These are phyloP conservation scores for Fusarium aywerte DNA, from an alignment of 2,329 filamentous ascomycete genomes.

Conservation along the genomic window DNA sequence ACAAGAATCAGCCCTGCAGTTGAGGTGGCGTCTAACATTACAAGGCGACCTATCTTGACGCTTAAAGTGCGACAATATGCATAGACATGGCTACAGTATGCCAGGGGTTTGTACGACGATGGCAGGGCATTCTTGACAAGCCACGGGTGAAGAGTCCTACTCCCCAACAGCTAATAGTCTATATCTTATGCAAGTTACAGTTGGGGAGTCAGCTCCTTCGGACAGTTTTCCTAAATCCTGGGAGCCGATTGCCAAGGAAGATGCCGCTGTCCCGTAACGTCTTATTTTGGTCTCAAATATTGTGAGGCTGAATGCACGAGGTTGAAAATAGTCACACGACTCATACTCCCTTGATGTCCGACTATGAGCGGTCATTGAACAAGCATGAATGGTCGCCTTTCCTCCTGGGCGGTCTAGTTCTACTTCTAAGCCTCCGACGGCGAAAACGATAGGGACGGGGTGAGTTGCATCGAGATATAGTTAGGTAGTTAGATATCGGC, in stretches of 20 bases:
- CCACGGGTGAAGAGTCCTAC: slow-evolving; percentile 23
- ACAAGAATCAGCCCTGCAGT: not conserved
- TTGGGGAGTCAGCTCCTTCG: slow-evolving; percentile 13
- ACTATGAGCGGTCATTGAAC: slow-evolving; percentile 3
- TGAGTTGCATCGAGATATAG: not conserved
- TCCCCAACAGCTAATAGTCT: slow-evolving; percentile 18
- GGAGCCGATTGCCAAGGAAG: slow-evolving; percentile 1
- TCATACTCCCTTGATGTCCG: not conserved
- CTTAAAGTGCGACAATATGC: not conserved
- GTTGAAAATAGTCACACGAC: slow-evolving; percentile 27
- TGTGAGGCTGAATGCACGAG: slow-evolving; percentile 35
- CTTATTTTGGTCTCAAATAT: slow-evolving; percentile 23
- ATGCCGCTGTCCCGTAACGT: not conserved
- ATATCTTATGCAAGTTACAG: slow-evolving; percentile 17
- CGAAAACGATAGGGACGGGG: slow-evolving; percentile 17
- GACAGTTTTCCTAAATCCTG: slow-evolving; percentile 14
- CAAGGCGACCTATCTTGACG: slow-evolving; percentile 15
- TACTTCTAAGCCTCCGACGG: slow-evolving; percentile 27
- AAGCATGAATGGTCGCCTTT: not conserved
- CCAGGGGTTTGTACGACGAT: slow-evolving; percentile 14
- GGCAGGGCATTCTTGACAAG: not conserved
- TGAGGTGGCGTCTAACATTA: slow-evolving; percentile 16
- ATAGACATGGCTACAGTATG: not conserved
- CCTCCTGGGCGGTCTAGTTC: not conserved
- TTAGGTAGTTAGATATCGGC: not conserved